These are phyloP conservation scores for Diplodia sapinea DNA, from an alignment of 2,329 filamentous ascomycete genomes.

Conservation along the genomic window DNA sequence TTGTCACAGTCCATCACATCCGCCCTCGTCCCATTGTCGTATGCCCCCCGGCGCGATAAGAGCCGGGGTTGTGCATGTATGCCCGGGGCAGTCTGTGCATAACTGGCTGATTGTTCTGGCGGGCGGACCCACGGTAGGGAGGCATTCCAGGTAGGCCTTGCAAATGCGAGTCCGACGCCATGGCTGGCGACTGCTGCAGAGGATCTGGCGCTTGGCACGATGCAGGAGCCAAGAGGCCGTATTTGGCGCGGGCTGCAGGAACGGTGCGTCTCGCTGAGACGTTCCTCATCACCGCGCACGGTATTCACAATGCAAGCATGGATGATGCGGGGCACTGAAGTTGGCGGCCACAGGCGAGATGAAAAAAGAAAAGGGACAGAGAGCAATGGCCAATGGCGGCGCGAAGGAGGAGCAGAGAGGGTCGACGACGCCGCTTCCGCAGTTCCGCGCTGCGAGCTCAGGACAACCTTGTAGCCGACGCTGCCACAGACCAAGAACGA, in stretches of 20 bases:
- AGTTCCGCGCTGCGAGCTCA: constrained; percentile 20
- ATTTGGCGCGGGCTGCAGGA: constrained; percentile 15
- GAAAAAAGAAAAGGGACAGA: constrained; percentile 7
- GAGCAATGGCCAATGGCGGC: not conserved
- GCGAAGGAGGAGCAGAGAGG: constrained; percentile 8
- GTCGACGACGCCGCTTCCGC: constrained; percentile 21
- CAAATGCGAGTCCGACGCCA: constrained; percentile 15
- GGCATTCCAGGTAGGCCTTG: constrained; percentile 13
- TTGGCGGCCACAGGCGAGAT: constrained; percentile 13
- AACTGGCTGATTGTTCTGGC: not conserved
- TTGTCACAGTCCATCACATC: constrained; percentile 26
- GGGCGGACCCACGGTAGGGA: constrained; percentile 13
- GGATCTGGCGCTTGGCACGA: constrained; percentile 14
- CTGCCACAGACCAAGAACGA: constrained; percentile 20
- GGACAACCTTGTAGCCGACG: constrained; percentile 16
- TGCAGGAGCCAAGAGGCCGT: not conserved
- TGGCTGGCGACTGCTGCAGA: constrained; percentile 15
- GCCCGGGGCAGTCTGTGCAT: not conserved
- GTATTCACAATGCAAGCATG: constrained; percentile 4
- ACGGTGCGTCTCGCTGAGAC: constrained; percentile 18
- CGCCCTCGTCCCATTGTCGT: constrained; percentile 7
- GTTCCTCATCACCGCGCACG: constrained; percentile 5
- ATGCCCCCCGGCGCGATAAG: constrained; percentile 2
- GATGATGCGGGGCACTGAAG: constrained; percentile 18
- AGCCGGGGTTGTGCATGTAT: constrained; percentile 15